Conservation (phyloP, 192 early-diverging fungal species). For the Umbelopsis ramanniana region DNA sequence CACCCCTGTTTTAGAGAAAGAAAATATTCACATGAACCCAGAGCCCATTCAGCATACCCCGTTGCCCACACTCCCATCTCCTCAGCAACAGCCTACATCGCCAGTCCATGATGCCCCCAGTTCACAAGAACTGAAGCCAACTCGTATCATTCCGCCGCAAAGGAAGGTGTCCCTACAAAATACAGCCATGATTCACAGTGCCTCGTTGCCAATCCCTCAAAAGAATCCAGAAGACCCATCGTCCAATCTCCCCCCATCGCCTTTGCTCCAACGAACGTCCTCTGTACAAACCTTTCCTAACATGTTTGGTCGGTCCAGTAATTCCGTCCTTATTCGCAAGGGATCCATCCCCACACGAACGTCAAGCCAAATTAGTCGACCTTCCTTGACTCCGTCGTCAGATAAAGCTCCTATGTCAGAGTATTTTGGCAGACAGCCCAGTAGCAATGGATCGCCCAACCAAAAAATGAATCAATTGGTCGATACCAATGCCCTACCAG, state of each 20-base stretch:
- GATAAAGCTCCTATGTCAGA: neutral
- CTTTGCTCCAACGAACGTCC: neutral
- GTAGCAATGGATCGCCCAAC: neutral
- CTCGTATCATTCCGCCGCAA: neutral
- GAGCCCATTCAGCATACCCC: neutral
- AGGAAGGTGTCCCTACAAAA: slow-evolving; percentile 6
- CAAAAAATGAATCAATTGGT: neutral
- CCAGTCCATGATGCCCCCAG: neutral
- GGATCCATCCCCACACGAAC: slow-evolving; percentile 1
- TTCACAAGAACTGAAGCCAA: neutral
- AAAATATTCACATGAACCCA: neutral
- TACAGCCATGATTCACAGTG: neutral
- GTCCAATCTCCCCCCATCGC: neutral
- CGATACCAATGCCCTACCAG: neutral
- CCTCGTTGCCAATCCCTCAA: neutral
- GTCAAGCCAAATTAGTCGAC: neutral
- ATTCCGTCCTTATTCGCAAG: slow-evolving; percentile 3
- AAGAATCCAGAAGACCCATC: neutral
- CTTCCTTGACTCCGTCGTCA: neutral
- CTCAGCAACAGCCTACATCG: neutral
- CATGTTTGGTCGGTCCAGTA: slow-evolving; percentile 4
- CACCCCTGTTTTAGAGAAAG: slow-evolving; percentile 15
- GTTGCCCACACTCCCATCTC: neutral
- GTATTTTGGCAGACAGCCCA: neutral
- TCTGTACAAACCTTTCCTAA: slow-evolving; percentile 3